A percentile compares a stretch with the other conserved stretches of the same genome.
Conservation (phyloP, 148 eudicot genomes). For the Arctostaphylos glauca region DNA sequence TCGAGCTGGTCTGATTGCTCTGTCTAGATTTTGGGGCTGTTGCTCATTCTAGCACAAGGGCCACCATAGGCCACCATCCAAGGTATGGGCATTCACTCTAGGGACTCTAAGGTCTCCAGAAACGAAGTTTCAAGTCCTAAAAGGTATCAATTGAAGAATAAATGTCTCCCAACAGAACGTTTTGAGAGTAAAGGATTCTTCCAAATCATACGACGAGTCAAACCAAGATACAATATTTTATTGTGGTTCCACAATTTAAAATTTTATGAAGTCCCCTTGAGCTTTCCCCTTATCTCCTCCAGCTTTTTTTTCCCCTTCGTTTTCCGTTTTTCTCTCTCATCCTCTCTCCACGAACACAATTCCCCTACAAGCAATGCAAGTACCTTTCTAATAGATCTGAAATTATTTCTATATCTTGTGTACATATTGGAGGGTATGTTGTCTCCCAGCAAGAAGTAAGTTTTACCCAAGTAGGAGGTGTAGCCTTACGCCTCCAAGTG, state of each 20-base stretch:
- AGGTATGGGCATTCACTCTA: neutral
- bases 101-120: neutral
- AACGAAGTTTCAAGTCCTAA: neutral
- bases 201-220: neutral
- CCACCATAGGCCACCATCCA: neutral
- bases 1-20: neutral
- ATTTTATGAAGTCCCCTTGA: neutral
- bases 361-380: neutral
- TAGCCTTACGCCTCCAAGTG: neutral
- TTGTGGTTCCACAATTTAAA: neutral
- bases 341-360: neutral
- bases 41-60: neutral
- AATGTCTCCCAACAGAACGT: neutral
- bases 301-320: neutral
- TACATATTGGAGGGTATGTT: neutral
- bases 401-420: neutral
- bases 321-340: neutral
- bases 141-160: neutral
- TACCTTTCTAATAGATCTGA: neutral
- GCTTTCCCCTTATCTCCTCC: neutral
- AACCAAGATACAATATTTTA: neutral
- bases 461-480: neutral
- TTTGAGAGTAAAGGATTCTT: neutral
- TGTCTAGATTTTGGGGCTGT: neutral
- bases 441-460: neutral